Evolutionary conservation across 768 basidiomycete genomes (phyloP).

Genomic region (Tremella fuciformis): DNA sequence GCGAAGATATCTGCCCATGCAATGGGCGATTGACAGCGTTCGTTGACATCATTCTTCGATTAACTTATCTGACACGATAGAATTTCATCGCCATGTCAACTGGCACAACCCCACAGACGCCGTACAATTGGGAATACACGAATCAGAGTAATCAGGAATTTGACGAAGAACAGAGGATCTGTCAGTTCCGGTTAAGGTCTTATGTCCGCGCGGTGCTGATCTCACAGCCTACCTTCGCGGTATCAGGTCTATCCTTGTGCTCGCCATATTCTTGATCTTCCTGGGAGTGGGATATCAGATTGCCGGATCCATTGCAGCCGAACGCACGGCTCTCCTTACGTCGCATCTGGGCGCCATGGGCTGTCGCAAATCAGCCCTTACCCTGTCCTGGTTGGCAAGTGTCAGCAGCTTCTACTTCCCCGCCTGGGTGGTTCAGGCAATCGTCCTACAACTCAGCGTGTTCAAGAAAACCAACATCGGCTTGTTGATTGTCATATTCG

Average conservation of each 20-base stretch:
- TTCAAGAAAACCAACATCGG: constrained; percentile 63
- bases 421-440: constrained; percentile 67
- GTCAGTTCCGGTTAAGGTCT: constrained; percentile 52
- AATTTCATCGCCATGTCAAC: constrained; percentile 70
- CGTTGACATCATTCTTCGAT: constrained; percentile 22
- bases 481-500: constrained; percentile 63
- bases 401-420: constrained; percentile 69
- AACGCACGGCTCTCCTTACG: constrained; percentile 65
- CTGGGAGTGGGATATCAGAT: constrained; percentile 71
- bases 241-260: constrained; percentile 62
- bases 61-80: constrained; percentile 50
- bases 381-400: constrained; percentile 68
- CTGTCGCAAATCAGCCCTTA: constrained; percentile 65
- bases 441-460: constrained; percentile 67
- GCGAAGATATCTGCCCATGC: constrained; percentile 65
- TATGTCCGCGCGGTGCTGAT: background rate
- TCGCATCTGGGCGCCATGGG: constrained; percentile 79
- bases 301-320: constrained; percentile 66
- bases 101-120: constrained; percentile 59
- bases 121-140: constrained; percentile 71
- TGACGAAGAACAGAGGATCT: constrained; percentile 58
- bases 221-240: constrained; percentile 64
- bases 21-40: constrained; percentile 73
- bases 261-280: constrained; percentile 69
- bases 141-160: constrained; percentile 68